Percentiles rank a stretch among this genome's conserved stretches.
Evolutionary conservation across 352 stramenopile genomes (phyloP).

Genomic region (Hyaloperonospora arabidopsidis): DNA sequence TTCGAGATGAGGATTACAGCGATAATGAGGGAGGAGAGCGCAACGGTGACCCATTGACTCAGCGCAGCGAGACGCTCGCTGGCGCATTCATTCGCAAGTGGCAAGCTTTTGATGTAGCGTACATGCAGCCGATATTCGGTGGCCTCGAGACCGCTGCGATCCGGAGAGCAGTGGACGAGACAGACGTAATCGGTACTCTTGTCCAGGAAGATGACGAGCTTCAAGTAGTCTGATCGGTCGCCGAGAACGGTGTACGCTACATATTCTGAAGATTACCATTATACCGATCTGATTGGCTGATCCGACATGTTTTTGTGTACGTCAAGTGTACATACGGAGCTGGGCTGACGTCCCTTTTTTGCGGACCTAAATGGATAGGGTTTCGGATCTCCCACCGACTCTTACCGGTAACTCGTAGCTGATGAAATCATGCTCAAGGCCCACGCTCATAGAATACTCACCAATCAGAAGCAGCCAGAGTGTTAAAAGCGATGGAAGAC

Average conservation of each 20-base stretch:
- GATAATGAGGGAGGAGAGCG: constrained; percentile 34
- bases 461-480: not conserved
- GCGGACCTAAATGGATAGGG: too few relatives aligned
- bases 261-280: too few relatives aligned
- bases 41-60: constrained; percentile 10
- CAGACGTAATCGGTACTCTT: not conserved
- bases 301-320: too few relatives aligned
- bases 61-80: constrained; percentile 34
- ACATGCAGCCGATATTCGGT: constrained; percentile 78
- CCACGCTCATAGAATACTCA: too few relatives aligned
- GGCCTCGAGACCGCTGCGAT: constrained; percentile 24
- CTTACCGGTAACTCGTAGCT: too few relatives aligned
- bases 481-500: constrained; percentile 59
- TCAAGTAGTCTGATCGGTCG: constrained; percentile 26
- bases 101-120: constrained; percentile 58
- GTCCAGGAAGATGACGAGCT: constrained; percentile 29
- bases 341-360: too few relatives aligned
- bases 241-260: too few relatives aligned
- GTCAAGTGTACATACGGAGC: too few relatives aligned
- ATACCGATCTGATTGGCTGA: too few relatives aligned
- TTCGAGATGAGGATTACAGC: constrained; percentile 45
- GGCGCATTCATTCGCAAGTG: constrained; percentile 64
- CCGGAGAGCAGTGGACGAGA: constrained; percentile 8
- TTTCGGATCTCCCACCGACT: too few relatives aligned
- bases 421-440: too few relatives aligned